Percentiles rank a stretch among this genome's conserved stretches.
Evolutionary conservation across 2,329 filamentous ascomycete genomes (phyloP).

Genomic region (Bimuria novae-zelandiae): DNA sequence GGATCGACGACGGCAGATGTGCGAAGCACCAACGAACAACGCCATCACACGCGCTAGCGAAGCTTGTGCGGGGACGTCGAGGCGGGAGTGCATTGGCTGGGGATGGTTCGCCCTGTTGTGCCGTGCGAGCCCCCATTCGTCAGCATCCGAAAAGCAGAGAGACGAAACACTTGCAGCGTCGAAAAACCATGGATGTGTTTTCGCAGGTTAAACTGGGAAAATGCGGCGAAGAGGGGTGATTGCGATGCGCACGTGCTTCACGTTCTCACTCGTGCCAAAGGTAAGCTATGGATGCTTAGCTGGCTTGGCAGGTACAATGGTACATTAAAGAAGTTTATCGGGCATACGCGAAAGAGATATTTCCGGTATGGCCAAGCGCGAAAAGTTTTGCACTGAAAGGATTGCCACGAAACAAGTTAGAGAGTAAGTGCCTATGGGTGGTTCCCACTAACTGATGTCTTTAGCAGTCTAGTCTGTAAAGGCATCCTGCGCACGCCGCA

Average conservation of each 20-base stretch:
- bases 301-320: background rate
- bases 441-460: too few species aligned
- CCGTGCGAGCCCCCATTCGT: background rate
- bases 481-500: too few species aligned
- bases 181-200: background rate
- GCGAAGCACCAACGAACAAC: background rate
- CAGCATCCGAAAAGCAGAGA: background rate
- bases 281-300: conserved; percentile 2
- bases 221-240: too few species aligned
- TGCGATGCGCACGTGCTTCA: background rate
- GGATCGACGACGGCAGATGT: background rate
- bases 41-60: conserved; percentile 6
- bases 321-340: too few species aligned
- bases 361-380: too few species aligned
- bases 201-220: background rate
- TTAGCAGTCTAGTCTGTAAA: too few species aligned
- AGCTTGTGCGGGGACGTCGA: conserved; percentile 14
- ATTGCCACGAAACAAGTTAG: too few species aligned
- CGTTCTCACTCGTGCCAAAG: background rate
- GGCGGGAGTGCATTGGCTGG: conserved; percentile 2
- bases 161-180: background rate
- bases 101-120: background rate
- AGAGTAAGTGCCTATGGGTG: too few species aligned
- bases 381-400: too few species aligned
- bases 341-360: too few species aligned